Percentiles rank a stretch among this genome's conserved stretches.
Conservation (phyloP, 2,329 filamentous ascomycete genomes). For the Fusarium udum region DNA sequence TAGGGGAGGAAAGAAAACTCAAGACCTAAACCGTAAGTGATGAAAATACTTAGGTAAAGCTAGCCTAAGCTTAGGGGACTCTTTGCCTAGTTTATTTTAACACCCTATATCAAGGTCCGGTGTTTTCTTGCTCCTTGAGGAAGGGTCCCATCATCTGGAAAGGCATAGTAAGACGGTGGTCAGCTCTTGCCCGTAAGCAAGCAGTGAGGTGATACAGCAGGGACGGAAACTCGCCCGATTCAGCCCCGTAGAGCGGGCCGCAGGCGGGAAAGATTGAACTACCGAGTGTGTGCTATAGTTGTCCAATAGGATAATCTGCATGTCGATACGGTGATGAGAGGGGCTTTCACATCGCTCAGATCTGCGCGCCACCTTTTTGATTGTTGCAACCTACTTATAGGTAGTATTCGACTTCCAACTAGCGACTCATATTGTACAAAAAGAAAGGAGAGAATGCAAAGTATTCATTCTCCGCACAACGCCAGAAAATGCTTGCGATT, state of each 20-base stretch:
- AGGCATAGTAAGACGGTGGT: conserved; percentile 10
- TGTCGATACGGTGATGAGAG: conserved; percentile 15
- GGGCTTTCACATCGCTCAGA: conserved; percentile 26
- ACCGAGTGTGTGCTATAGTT: conserved; percentile 5
- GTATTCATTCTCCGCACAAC: conserved; percentile 38
- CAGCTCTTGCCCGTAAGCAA: conserved; percentile 12
- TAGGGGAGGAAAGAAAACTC: too few species aligned
- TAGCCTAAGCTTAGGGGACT: too few species aligned
- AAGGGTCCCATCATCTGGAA: not conserved
- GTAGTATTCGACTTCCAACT: conserved; percentile 28
- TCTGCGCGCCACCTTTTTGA: conserved; percentile 26
- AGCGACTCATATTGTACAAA: conserved; percentile 33
- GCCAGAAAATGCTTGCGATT: conserved; percentile 37
- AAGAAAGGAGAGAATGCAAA: conserved; percentile 33
- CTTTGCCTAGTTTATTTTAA: too few species aligned
- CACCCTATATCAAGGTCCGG: too few species aligned
- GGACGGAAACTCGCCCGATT: conserved; percentile 19
- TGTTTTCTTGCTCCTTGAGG: too few species aligned
- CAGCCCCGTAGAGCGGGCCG: conserved; percentile 18
- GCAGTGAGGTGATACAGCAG: conserved; percentile 11
- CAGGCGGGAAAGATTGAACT: conserved; percentile 22
- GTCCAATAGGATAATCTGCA: conserved; percentile 15
- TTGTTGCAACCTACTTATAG: conserved; percentile 22
- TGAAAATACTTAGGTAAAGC: too few species aligned
- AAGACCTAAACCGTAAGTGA: too few species aligned